Evolutionary conservation across 257 asterid species (phyloP).

Genomic region (Rubia yunnanensis): DNA sequence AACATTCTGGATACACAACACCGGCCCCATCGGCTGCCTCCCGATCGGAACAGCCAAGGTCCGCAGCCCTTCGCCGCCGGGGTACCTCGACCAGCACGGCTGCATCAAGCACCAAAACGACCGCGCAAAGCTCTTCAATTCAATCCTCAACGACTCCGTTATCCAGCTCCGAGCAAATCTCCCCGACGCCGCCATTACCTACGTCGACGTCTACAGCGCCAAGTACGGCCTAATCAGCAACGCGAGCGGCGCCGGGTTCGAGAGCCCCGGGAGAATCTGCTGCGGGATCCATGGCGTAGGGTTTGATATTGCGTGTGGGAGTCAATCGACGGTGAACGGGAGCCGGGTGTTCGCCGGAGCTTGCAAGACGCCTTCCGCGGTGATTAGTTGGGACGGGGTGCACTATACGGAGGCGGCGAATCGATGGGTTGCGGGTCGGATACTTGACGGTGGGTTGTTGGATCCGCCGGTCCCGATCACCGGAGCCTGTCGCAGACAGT

Average conservation of each 20-base stretch:
- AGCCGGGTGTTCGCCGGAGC: constrained; percentile 44
- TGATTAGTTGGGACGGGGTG: constrained; percentile 82
- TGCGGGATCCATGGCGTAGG: constrained; percentile 56
- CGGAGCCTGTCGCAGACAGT: constrained; percentile 33
- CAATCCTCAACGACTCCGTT: constrained; percentile 30
- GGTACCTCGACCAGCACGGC: constrained; percentile 19
- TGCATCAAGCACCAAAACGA: constrained; percentile 49
- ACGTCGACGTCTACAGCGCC: constrained; percentile 56
- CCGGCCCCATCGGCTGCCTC: constrained; percentile 71
- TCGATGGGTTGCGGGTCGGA: constrained; percentile 44
- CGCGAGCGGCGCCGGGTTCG: constrained; percentile 33
- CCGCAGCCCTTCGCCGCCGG: constrained; percentile 21
- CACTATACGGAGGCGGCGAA: constrained; percentile 73
- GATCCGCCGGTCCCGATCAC: constrained; percentile 44
- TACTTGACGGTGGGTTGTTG: constrained; percentile 39
- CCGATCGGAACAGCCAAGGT: constrained; percentile 24
- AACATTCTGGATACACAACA: constrained; percentile 63
- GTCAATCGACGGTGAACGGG: constrained; percentile 41
- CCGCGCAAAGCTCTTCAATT: constrained; percentile 42
- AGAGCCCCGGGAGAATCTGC: constrained; percentile 39
- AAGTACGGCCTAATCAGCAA: constrained; percentile 51
- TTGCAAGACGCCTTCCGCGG: constrained; percentile 38
- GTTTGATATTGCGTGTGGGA: constrained; percentile 55
- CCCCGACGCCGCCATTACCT: constrained; percentile 34
- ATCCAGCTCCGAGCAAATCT: constrained; percentile 33